Base-by-base conservation (phyloP, 208 protist species). In the Leishmania tropica region DNA sequence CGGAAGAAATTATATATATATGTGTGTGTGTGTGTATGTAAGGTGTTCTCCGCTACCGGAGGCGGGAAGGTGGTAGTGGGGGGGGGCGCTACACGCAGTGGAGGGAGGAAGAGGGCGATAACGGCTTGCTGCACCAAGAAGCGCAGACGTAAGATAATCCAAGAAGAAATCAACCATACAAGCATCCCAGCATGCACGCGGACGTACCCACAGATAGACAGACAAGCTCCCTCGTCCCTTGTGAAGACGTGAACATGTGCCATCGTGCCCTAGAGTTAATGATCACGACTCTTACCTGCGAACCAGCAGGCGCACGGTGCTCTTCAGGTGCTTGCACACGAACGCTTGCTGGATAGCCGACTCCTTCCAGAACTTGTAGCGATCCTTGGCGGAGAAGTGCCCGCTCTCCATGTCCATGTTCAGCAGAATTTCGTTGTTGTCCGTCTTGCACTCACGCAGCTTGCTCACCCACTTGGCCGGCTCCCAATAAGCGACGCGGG, bases 401-500 rank as follows among this genome's bases (percentile, higher is more conserved):
- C 95, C 95, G 81, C 90, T 96, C 65, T 97, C 93, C 60, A 97
- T 89, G 79, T 98, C 93, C 86, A 97, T 97, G 83, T 98, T 96
- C 47, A 97, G 86, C 58, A 98, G 76, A 45, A 97, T 81, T 73
- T 97, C 93, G 62, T 94, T 94, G 76, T 76, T 48, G 85, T 95
- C 93, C 54, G 94, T 98, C 80, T 96, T 97, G 53, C 87, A 73
- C 76, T 89, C 88, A 7, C 95, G 93, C 64, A 98, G 87, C 89
- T 96, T 96, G 62, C 89, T 87, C 24, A 92, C 92, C 95, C 95
- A 98, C 89, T 97, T 97, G 56, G 91, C 92, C 42, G 95, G 95
- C 89, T 98, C 94, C 95, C 95, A 98, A 88, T 97, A 98, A n/a
- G 94, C 94, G 74, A 98, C 95, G 51, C 96, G 94, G 7, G 93